Base-by-base conservation (phyloP, 2,329 filamentous ascomycete genomes). In the Aurifilum marmelostoma region DNA sequence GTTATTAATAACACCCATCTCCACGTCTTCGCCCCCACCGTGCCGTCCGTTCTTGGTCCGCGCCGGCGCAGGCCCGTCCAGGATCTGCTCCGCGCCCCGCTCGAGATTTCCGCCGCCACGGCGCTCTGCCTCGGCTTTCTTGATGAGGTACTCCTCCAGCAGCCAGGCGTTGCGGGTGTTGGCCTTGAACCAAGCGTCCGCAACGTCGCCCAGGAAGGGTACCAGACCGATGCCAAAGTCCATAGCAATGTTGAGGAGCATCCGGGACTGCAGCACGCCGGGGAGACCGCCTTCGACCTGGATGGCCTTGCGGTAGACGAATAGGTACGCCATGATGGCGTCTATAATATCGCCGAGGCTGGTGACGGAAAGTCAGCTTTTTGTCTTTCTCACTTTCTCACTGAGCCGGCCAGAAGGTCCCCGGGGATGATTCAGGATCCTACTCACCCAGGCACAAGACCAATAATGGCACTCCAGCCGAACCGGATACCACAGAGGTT, bases 381-480 rank as follows among this genome's bases (percentile, higher is more conserved):
- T 63, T 59, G 18, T 59, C 16, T 21, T 59, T 34, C 11, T 37
- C 9, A 11, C 34, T 32, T 24, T 21, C 2, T 34, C 34, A 34
- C 34, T 34, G 34, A 37, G 34, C 34, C 34, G 9, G 34, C 34
- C 9, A n/a, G n/a, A n/a, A n/a, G n/a, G n/a, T n/a, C n/a, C n/a
- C n/a, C n/a, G 34, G 34, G 34, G 34, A n/a, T 16, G 18, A 43
- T 7, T 4, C 2, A 47, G 43, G 21, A 47, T 21, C 18, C 67
- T 4, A 86, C 92, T 85, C 85, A 93, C 87, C 88, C 88, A 74
- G 96, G 96, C 67, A 98, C 80, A 9, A 98, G 77, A 18, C 91
- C 96, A 75, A 98, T 92, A 69, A 97, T 87, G 74, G 91, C 92
- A 65, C 92, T 89, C 93, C 94, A 97, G 67, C 96, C 96, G 76